Evolutionary conservation across 257 asterid species (phyloP), one percentile per base, ranked within the genome.

Genomic region (Solanum chmielewskii): DNA sequence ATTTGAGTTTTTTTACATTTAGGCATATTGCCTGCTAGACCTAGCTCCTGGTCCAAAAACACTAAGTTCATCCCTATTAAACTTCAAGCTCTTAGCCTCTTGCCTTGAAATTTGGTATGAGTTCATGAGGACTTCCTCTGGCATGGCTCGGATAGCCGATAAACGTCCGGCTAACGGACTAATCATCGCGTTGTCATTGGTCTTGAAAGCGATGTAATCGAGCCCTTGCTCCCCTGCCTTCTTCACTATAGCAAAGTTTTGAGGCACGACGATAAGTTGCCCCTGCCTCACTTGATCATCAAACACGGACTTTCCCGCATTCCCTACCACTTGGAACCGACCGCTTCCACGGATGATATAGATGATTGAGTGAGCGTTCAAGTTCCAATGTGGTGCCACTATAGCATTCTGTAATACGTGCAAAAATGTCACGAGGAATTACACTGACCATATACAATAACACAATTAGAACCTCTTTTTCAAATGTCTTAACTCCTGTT

Each of bases 131-230:
- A 94, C 94, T 42, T 94, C 98, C 87, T 86, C 90, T 27, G 98
- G 96, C 90, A 94, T n/a, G 1, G 90, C 94, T 41, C 93, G 60
- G 25, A 93, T n/a, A 3, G 89, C 89, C 7, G 95, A 93, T 13
- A 89, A 88, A 12, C 91, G 90, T 23, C 98, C 98, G 0, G 92
- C 93, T 3, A 94, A 86, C 15, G 90, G 89, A 89, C 78, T 92
- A 2, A 86, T 85, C 78, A 87, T 83, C 1, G 96, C 95, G 9
- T 88, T 88, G 86, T 93, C 94, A 29, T 91, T 93, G 0, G 98
- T 94, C 91, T 93, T 94, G 92, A 93, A 90, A 0, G 95, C 27
- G 66, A 93, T 89, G 94, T 92, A 94, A 82, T 94, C 96, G 47
- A 91, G 29, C 1, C 98, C 98, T 86, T 92, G 87, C 0, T 85